These are phyloP conservation scores for Fusarium musae DNA, from an alignment of 2,329 filamentous ascomycete genomes.

Conservation along the genomic window DNA sequence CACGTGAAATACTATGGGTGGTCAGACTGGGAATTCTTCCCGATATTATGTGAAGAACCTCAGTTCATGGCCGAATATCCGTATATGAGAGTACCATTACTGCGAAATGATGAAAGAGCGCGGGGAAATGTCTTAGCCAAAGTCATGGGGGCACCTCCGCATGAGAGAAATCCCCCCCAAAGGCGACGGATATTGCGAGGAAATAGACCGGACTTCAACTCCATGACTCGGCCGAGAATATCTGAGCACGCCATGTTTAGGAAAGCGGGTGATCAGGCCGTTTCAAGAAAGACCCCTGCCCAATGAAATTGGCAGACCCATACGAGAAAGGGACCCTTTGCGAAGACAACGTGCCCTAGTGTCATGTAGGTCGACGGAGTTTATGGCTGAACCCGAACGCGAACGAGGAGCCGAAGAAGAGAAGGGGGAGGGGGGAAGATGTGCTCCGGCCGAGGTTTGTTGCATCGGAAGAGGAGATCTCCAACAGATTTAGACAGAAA, in stretches of 20 bases:
- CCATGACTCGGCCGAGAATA: conserved; percentile 29
- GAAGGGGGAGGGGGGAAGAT: conserved; percentile 6
- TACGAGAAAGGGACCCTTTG: conserved; percentile 8
- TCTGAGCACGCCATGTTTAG: neutral
- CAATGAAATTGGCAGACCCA: conserved; percentile 4
- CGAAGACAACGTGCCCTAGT: conserved; percentile 7
- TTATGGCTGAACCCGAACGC: conserved; percentile 14
- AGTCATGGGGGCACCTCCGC: neutral
- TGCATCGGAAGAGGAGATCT: conserved; percentile 20
- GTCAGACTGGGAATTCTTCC: neutral
- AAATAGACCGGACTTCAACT: conserved; percentile 11
- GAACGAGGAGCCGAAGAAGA: conserved; percentile 24
- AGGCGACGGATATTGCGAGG: conserved; percentile 22
- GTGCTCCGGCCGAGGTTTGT: conserved; percentile 22
- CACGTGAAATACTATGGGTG: neutral
- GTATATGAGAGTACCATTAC: neutral
- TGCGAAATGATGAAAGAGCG: neutral
- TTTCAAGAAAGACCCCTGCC: conserved; percentile 6
- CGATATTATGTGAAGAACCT: neutral
- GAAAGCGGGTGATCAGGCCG: neutral
- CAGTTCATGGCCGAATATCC: neutral
- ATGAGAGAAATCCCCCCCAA: conserved; percentile 7
- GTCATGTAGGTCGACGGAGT: conserved; percentile 5
- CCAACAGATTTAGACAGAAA: neutral
- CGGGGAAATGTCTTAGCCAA: neutral